These are phyloP conservation scores for Huntiella moniliformis DNA, from an alignment of 2,329 filamentous ascomycete genomes.

Conservation along the genomic window DNA sequence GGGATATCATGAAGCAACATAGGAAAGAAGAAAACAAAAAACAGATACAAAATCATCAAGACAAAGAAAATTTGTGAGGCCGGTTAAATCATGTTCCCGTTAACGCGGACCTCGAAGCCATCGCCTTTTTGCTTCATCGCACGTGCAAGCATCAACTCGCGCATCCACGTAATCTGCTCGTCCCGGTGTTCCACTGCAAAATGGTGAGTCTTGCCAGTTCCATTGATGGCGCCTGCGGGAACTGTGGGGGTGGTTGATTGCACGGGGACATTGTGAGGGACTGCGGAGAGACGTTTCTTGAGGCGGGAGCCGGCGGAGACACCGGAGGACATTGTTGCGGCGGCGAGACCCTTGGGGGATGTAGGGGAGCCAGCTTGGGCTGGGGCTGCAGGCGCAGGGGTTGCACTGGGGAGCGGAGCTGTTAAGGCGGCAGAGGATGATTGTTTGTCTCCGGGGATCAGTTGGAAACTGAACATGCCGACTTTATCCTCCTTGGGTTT, in stretches of 20 bases:
- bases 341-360: constrained; percentile 3
- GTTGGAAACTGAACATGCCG: constrained; percentile 66
- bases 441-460: constrained; percentile 50
- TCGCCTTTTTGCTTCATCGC: constrained; percentile 68
- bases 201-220: constrained; percentile 70
- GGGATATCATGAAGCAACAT: neutral
- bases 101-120: constrained; percentile 66
- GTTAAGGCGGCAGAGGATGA: no score
- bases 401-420: constrained; percentile 19
- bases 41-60: constrained; percentile 3
- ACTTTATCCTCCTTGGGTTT: constrained; percentile 36
- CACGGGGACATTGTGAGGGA: constrained; percentile 32
- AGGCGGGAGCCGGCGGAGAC: constrained; percentile 1
- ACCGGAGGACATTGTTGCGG: constrained; percentile 8
- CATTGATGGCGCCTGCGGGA: constrained; percentile 31
- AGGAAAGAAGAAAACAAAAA: constrained; percentile 1
- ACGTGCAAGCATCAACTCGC: constrained; percentile 80
- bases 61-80: neutral
- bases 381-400: neutral
- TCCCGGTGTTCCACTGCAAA: constrained; percentile 78
- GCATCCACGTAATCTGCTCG: constrained; percentile 94
- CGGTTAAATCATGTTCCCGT: constrained; percentile 52
- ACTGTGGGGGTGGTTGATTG: constrained; percentile 23
- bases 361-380: constrained; percentile 8
- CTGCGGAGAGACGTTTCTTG: constrained; percentile 9